A percentile compares a stretch with the other conserved stretches of the same genome.
These are phyloP conservation scores for Moesziomyces aphidis DNA, from an alignment of 1,284 basidiomycete species.

Conservation along the genomic window DNA sequence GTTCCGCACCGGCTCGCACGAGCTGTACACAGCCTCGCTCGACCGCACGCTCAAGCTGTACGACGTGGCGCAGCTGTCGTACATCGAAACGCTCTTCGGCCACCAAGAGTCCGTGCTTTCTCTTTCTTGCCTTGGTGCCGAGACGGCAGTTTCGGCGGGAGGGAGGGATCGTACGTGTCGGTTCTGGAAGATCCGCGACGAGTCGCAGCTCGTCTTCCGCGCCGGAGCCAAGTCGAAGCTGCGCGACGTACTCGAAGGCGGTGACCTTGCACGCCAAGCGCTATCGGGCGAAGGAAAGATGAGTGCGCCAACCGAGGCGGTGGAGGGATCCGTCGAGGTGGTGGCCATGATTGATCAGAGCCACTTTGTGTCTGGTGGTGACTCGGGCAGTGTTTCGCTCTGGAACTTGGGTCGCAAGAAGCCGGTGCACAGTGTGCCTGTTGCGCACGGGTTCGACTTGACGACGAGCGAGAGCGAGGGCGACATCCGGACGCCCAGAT, in stretches of 20 bases:
- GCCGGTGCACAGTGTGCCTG: slow-evolving; percentile 83
- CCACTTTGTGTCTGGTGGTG: slow-evolving; percentile 92
- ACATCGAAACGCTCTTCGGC: slow-evolving; percentile 96
- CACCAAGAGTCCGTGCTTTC: slow-evolving; percentile 89
- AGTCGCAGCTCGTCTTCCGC: slow-evolving; percentile 93
- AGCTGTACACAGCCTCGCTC: slow-evolving; percentile 84
- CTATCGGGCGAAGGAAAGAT: slow-evolving; percentile 35
- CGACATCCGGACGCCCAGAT: slow-evolving; percentile 81
- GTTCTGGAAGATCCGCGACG: slow-evolving; percentile 97
- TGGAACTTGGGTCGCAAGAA: slow-evolving; percentile 98
- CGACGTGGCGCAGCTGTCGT: slow-evolving; percentile 85
- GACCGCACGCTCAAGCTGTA: slow-evolving; percentile 94
- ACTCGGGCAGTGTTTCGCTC: slow-evolving; percentile 86
- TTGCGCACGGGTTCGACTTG: slow-evolving; percentile 86
- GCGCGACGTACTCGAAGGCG: slow-evolving; percentile 83
- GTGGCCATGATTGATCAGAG: slow-evolving; percentile 94
- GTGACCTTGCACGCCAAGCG: slow-evolving; percentile 72
- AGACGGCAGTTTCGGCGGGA: slow-evolving; percentile 87
- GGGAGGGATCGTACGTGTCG: slow-evolving; percentile 90
- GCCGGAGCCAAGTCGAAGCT: slow-evolving; percentile 80
- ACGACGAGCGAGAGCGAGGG: slow-evolving; percentile 77
- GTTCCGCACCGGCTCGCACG: slow-evolving; percentile 80
- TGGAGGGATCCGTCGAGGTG: slow-evolving; percentile 92
- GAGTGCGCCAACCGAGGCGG: slow-evolving; percentile 46
- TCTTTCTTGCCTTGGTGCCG: slow-evolving; percentile 83